A percentile compares a stretch with the other conserved stretches of the same genome.
These are phyloP conservation scores for Globisporangium radiosum DNA, from an alignment of 352 stramenopile genomes.

Conservation along the genomic window DNA sequence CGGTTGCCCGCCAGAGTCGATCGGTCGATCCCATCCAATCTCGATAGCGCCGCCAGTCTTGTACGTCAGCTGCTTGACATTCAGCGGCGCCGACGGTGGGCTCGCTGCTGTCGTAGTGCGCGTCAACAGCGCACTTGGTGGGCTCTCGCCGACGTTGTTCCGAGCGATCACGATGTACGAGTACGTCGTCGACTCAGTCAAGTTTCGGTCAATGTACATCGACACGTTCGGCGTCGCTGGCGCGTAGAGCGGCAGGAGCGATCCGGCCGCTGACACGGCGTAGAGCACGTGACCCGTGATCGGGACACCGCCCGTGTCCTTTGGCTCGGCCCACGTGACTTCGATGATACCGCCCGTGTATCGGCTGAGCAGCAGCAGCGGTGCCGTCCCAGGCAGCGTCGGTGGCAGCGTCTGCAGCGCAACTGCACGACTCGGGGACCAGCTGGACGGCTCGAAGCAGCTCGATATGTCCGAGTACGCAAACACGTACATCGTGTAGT, in stretches of 20 bases:
- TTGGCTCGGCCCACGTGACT: constrained; percentile 22
- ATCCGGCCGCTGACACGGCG: constrained; percentile 9
- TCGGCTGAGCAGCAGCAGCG: constrained; percentile 16
- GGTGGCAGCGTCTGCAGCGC: constrained; percentile 10
- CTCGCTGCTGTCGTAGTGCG: constrained; percentile 34
- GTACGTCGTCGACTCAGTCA: constrained; percentile 44
- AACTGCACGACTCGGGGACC: constrained; percentile 17
- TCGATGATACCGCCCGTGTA: constrained; percentile 34
- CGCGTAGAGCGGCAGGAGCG: constrained; percentile 17
- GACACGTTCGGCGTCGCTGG: constrained; percentile 13
- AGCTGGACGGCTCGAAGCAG: constrained; percentile 16
- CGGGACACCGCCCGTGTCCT: constrained; percentile 24
- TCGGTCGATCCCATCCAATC: constrained; percentile 43
- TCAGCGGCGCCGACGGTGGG: constrained; percentile 35
- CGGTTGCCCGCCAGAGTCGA: constrained; percentile 47
- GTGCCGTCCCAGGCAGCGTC: constrained; percentile 17
- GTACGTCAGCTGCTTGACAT: constrained; percentile 31
- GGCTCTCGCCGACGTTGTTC: constrained; percentile 35
- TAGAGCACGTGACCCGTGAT: constrained; percentile 29
- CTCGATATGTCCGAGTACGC: constrained; percentile 30
- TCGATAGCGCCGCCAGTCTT: constrained; percentile 47
- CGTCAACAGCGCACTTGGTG: constrained; percentile 18
- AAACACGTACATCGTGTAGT: constrained; percentile 29
- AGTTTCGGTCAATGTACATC: constrained; percentile 35
- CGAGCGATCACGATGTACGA: constrained; percentile 32